Percentiles rank a stretch among this genome's conserved stretches.
Conservation (phyloP, 2,329 filamentous ascomycete species). For the Aspergillus sp. region DNA sequence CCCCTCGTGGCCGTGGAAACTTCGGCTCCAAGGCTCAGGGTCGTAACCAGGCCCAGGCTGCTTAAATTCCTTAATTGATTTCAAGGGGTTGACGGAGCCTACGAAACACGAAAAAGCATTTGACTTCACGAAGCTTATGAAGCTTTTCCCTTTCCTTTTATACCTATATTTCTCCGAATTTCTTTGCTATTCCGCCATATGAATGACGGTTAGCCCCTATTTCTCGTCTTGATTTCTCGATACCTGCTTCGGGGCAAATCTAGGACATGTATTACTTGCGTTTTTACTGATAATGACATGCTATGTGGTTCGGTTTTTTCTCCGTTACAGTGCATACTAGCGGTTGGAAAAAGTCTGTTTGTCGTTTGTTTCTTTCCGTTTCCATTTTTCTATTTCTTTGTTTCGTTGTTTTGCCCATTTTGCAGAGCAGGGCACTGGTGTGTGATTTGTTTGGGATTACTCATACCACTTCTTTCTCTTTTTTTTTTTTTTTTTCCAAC, state of each 20-base stretch:
- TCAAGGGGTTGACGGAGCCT: no score
- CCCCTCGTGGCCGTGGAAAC: constrained; percentile 58
- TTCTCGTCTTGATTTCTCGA: constrained; percentile 16
- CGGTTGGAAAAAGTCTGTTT: constrained; percentile 37
- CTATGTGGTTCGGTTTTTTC: constrained; percentile 29
- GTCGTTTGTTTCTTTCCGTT: constrained; percentile 21
- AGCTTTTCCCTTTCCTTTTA: constrained; percentile 3
- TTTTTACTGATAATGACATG: constrained; percentile 34
- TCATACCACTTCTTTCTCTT: constrained; percentile 7
- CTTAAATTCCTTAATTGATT: constrained; percentile 21
- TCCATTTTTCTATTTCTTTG: constrained; percentile 13
- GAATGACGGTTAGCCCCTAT: constrained; percentile 12
- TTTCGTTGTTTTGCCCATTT: constrained; percentile 7
- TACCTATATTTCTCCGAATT: no score
- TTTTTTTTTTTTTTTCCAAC: constrained; percentile 10
- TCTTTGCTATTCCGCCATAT: neutral
- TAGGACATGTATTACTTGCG: constrained; percentile 34
- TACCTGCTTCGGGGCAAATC: constrained; percentile 11
- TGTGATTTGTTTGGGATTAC: constrained; percentile 19
- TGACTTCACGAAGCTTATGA: constrained; percentile 1
- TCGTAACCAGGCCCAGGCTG: constrained; percentile 41
- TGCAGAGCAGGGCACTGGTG: constrained; percentile 5
- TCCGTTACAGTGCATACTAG: constrained; percentile 36
- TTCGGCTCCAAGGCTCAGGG: constrained; percentile 38
- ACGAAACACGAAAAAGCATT: no score